Conservation (phyloP, 2,329 filamentous ascomycete species). For the Colletotrichum sp. region DNA sequence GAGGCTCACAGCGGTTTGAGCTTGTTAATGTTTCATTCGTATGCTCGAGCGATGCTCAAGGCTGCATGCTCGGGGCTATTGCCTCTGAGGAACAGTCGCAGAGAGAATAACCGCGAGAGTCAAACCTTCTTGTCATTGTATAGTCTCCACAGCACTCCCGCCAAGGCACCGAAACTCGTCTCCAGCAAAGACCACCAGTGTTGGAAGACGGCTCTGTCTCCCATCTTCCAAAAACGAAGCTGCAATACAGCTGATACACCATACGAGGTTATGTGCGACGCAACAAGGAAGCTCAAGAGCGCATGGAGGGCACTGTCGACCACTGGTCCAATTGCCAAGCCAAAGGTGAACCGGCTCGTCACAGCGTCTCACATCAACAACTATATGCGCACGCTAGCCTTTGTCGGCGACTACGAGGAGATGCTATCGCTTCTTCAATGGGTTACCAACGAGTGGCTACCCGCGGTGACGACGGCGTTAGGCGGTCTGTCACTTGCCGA, state of each 20-base stretch:
- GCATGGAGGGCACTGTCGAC: constrained; percentile 1
- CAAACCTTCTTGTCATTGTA: constrained; percentile 2
- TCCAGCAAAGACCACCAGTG: not conserved
- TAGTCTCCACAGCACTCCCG: not conserved
- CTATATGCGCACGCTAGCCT: constrained; percentile 69
- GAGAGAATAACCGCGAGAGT: not conserved
- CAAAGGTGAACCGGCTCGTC: constrained; percentile 19
- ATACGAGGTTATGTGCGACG: not conserved
- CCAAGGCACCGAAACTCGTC: not conserved
- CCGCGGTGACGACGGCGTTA: constrained; percentile 30
- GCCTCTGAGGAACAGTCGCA: constrained; percentile 35
- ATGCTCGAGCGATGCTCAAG: not conserved
- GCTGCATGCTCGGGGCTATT: constrained; percentile 24
- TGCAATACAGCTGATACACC: not conserved
- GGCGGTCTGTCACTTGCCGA: constrained; percentile 33
- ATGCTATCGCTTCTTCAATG: constrained; percentile 64
- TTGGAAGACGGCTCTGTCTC: not conserved
- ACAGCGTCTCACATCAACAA: constrained; percentile 48
- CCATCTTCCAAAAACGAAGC: not conserved
- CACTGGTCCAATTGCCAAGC: not conserved
- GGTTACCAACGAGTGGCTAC: constrained; percentile 56
- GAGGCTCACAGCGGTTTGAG: not conserved
- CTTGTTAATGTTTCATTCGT: constrained; percentile 24
- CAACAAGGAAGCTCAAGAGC: not conserved
- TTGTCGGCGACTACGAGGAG: constrained; percentile 62